Evolutionary conservation across 345 rosid species (phyloP).

Genomic region (Syzygium jambos): DNA sequence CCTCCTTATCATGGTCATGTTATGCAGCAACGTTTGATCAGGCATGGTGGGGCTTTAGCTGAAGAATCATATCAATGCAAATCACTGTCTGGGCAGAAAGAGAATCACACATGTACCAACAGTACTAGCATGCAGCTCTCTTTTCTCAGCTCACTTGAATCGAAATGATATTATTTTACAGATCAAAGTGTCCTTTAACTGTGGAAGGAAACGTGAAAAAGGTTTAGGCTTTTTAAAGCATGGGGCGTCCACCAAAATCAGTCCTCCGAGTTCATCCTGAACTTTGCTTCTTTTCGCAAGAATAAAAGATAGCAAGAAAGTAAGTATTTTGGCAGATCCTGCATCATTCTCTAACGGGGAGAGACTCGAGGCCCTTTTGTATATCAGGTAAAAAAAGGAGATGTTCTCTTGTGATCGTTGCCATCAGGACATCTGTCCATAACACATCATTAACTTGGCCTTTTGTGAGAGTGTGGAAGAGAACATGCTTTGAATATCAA

Average conservation of each 20-base stretch:
- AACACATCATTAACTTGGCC: not conserved
- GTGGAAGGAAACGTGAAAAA: not conserved
- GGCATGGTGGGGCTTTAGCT: not conserved
- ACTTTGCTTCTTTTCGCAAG: not conserved
- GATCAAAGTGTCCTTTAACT: not conserved
- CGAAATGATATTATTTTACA: not conserved
- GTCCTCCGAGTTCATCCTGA: not conserved
- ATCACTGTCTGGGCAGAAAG: not conserved
- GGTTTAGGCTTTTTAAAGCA: not conserved
- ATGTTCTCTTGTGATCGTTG: constrained; percentile 7
- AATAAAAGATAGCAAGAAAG: not conserved
- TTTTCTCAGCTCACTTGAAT: not conserved
- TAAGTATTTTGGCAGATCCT: not conserved
- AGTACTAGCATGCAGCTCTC: not conserved
- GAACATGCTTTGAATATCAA: not conserved
- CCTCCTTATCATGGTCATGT: not conserved
- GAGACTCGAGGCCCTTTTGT: constrained; percentile 3
- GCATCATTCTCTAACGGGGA: constrained; percentile 11
- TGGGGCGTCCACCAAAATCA: constrained; percentile 9
- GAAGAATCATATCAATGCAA: not conserved
- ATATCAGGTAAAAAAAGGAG: constrained; percentile 7
- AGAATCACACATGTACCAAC: not conserved
- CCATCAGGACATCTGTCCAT: constrained; percentile 9
- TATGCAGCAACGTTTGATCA: not conserved
- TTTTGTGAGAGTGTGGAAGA: not conserved